phyloP scores from a whole-genome alignment of 2,329 filamentous ascomycete species.

The Hymenoscyphus scutula region DNA sequence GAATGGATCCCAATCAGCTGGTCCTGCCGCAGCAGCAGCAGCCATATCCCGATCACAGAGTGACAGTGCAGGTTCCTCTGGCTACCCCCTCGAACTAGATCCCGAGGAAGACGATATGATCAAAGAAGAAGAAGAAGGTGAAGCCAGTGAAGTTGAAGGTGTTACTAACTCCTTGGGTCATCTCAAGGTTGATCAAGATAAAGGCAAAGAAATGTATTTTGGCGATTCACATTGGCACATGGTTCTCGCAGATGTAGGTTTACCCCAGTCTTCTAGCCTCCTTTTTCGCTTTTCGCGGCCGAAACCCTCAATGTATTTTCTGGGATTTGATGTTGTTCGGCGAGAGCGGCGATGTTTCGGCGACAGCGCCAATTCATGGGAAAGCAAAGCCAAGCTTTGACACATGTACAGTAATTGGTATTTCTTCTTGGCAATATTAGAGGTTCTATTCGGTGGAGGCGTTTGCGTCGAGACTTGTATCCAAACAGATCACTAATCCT shows the following conservation, averaged over 20 bases:
- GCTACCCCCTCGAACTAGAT: conserved; percentile 45
- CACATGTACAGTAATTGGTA: neutral
- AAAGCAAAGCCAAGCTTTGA: conserved; percentile 1
- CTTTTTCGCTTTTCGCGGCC: neutral
- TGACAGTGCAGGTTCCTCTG: conserved; percentile 31
- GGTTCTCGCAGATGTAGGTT: conserved; percentile 64
- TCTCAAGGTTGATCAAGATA: conserved; percentile 75
- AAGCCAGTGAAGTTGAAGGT: conserved; percentile 68
- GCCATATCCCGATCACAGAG: conserved; percentile 43
- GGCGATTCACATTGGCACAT: conserved; percentile 83
- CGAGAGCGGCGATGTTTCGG: neutral
- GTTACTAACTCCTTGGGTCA: conserved; percentile 75
- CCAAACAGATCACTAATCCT: conserved; percentile 8
- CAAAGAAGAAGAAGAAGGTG: conserved; percentile 53
- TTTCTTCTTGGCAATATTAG: neutral
- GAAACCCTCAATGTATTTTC: neutral
- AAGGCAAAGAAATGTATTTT: conserved; percentile 73
- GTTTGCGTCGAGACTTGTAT: neutral
- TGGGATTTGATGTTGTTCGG: neutral
- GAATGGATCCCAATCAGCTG: conserved; percentile 67
- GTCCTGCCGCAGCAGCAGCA: conserved; percentile 54
- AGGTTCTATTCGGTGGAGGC: neutral
- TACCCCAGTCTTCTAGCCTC: conserved; percentile 1
- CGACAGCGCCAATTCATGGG: neutral
- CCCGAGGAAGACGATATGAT: conserved; percentile 57